These are phyloP conservation scores for Selenicereus undatus DNA, from an alignment of 148 eudicot species.

Conservation along the genomic window DNA sequence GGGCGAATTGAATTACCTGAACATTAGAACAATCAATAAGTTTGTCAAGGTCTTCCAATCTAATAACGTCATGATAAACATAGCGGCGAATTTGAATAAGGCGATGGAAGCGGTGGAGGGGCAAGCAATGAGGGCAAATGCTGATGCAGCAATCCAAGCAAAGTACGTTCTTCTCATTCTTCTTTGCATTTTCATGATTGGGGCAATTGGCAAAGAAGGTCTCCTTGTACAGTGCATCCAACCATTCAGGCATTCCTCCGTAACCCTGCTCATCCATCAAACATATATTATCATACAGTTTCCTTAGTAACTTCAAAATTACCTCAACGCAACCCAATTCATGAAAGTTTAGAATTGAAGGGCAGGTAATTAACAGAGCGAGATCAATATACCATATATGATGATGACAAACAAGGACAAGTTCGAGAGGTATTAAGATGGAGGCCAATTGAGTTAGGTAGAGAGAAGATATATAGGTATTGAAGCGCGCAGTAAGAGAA, in stretches of 20 bases:
- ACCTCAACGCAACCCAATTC: no score
- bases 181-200: constrained; percentile 77
- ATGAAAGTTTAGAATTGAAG: no score
- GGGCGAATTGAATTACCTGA: constrained; percentile 51
- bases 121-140: constrained; percentile 86
- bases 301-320: neutral
- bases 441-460: no score
- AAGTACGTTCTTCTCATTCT: constrained; percentile 86
- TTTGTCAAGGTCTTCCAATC: constrained; percentile 87
- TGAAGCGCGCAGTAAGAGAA: no score
- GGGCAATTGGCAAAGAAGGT: constrained; percentile 69
- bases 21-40: constrained; percentile 87
- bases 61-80: constrained; percentile 89
- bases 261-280: constrained; percentile 35
- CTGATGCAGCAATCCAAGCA: constrained; percentile 92
- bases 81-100: constrained; percentile 91
- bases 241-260: constrained; percentile 91
- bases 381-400: no score
- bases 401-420: no score
- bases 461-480: no score
- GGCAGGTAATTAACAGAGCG: no score
- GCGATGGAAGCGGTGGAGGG: constrained; percentile 71
- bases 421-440: no score
- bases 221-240: constrained; percentile 70
- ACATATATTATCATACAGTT: no score